phyloP scores from a whole-genome alignment of 805 yeast species.

The Brettanomyces naardenensis region DNA sequence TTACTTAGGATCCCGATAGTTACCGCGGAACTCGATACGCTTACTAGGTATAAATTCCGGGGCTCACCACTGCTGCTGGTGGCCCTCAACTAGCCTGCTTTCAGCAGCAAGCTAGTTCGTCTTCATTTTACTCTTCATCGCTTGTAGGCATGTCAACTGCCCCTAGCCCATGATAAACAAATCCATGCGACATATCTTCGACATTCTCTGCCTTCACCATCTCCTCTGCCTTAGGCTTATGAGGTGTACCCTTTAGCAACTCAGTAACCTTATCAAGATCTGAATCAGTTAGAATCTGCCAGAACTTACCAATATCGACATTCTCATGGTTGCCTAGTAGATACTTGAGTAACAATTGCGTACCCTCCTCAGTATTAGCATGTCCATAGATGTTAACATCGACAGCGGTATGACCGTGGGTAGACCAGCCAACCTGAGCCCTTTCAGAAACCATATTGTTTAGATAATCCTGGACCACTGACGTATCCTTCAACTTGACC shows the following conservation, averaged over 20 bases:
- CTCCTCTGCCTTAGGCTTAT: conserved; percentile 27
- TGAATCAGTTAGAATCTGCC: conserved; percentile 47
- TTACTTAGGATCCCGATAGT: no score
- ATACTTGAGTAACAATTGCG: conserved; percentile 31
- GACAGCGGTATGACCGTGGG: conserved; percentile 94
- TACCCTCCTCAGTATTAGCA: conserved; percentile 46
- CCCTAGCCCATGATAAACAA: conserved; percentile 15
- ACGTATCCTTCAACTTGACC: conserved; percentile 25
- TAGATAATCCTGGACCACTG: conserved; percentile 32
- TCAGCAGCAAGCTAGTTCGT: no score
- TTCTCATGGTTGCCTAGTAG: conserved; percentile 82
- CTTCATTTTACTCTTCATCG: conserved; percentile 12
- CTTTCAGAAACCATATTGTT: conserved; percentile 70
- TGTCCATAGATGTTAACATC: conserved; percentile 89
- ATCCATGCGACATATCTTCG: conserved; percentile 10
- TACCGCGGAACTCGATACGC: no score
- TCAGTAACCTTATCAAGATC: conserved; percentile 43
- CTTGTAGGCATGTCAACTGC: no score
- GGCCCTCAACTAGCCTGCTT: no score
- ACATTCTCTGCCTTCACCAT: conserved; percentile 1
- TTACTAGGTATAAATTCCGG: no score
- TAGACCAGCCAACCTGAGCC: conserved; percentile 92
- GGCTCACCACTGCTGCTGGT: no score
- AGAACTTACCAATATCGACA: conserved; percentile 71
- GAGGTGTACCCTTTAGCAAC: conserved; percentile 34